Evolutionary conservation across 768 basidiomycete species (phyloP), one percentile per base, ranked within the genome.

Genomic region (Rhizopogon salebrosus): DNA sequence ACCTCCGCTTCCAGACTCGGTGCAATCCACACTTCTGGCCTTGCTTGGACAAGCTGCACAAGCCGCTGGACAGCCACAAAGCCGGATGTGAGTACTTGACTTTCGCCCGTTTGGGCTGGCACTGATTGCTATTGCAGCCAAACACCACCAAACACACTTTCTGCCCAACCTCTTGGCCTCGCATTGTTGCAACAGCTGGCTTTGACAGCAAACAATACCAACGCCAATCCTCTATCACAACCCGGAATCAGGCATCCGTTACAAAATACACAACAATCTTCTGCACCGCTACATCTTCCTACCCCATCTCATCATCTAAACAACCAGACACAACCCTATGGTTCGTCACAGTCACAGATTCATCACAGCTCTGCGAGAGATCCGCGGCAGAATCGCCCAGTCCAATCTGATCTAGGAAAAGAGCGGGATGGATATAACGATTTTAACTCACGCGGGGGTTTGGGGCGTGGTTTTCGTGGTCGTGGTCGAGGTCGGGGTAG

Each of bases 161-260:
- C 66, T 49, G 56, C 70, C 38, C 65, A 64, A 52, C 70, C 69
- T 43, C 70, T 70, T 48, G 61, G 80, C 64, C 71, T 92, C 51
- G 83, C 85, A 43, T 72, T 89, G 58, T 72, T 93, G 61, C 88
- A 90, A 64, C 89, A 89, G 64, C 77, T 92, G 65, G 77, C 87
- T 49, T 81, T 83, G 61, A 79, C 80, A 60, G 80, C 84, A 38
- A 75, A 70, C 55, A 65, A 66, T 37, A 67, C 61, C 59, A 74
- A 66, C 53, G 69, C 55, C 51, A 70, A 62, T 49, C 43, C 59
- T 6, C 48, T 51, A 23, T 57, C 61, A 2, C 57, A 60, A 18
- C 57, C 64, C 52, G 65, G 22, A 51, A 13, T 27, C 13, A 35
- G 29, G 9, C 27, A 10, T 22, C 38, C 27, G 6, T 29, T 45